A percentile compares a stretch with the other conserved stretches of the same genome.
Conservation (phyloP, 2,329 filamentous ascomycete genomes). For the Fusarium torulosum region DNA sequence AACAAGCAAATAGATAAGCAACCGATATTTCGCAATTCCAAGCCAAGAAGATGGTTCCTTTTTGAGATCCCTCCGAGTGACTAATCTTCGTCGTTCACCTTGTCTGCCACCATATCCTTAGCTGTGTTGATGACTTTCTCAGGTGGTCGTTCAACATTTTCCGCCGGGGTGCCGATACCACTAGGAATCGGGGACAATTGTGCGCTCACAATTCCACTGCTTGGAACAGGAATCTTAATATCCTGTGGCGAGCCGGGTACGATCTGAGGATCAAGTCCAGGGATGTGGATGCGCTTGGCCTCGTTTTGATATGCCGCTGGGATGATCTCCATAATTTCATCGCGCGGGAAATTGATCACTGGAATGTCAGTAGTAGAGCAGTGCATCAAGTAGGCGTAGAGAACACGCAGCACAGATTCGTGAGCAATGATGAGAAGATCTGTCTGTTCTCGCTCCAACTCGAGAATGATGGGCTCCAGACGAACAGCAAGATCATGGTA, state of each 20-base stretch:
- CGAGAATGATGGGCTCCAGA: constrained; percentile 96
- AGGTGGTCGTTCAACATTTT: constrained; percentile 59
- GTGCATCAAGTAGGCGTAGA: constrained; percentile 98
- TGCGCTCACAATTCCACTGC: constrained; percentile 50
- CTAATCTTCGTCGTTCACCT: constrained; percentile 66
- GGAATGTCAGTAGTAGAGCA: constrained; percentile 97
- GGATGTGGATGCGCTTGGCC: constrained; percentile 90
- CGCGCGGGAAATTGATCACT: constrained; percentile 89
- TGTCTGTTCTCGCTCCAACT: constrained; percentile 95
- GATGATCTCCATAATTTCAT: constrained; percentile 99
- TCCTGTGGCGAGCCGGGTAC: constrained; percentile 85
- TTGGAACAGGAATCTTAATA: constrained; percentile 80
- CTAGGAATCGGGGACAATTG: constrained; percentile 63
- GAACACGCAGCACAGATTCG: constrained; percentile 94
- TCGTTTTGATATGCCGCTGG: constrained; percentile 98
- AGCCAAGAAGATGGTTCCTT: neutral
- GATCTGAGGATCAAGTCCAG: constrained; percentile 72
- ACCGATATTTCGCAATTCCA: constrained; percentile 4
- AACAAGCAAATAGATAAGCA: neutral
- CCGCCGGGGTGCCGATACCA: constrained; percentile 60
- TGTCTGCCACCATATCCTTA: constrained; percentile 65
- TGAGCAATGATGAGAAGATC: constrained; percentile 99
- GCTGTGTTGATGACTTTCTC: constrained; percentile 64
- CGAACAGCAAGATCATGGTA: constrained; percentile 99
- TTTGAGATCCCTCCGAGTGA: neutral